Base-by-base conservation (phyloP, 2,329 filamentous ascomycete species). In the Exophiala dermatitidis region DNA sequence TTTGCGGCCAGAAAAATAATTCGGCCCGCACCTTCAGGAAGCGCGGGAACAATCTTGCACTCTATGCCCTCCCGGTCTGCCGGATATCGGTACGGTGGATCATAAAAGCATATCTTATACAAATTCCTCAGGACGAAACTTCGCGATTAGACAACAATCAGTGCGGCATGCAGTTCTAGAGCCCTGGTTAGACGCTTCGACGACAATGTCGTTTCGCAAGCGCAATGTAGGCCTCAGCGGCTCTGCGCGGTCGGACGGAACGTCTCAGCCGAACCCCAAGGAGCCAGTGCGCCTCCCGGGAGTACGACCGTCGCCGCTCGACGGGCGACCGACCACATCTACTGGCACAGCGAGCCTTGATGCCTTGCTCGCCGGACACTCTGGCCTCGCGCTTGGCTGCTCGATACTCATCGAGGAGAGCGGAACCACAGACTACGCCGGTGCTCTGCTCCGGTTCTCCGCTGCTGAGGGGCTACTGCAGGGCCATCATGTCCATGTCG, bases 391-490 rank as follows among this genome's bases (percentile, higher is more conserved):
- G 0, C 76, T 97, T 4, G 93, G 93, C 0, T 88, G 82, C 12
- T 87, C 84, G 0, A 66, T 97, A 1, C 72, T 98, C 3, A 74
- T 96, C 32, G 88, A 91, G 66, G 93, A 98, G 65, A 85, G 83
- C 53, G 91, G 91, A 0, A 95, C 91, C 0, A 98, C 93, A 0
- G 93, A 98, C 68, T 98, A 95, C 72, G 84, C 88, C 0, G 88
- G 90, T 1, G 81, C 88, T 29, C 72, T 97, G 53, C 71, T 96
- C 42, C 81, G 87, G 51, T 96, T 93, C 68, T 98, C 89, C 71
- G 91, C 90, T 0, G 90, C 91, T 0, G 90, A 98, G 71, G 93
- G 93, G 1, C 80, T 97, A 3, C 81, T 94, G 4, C 93, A 98
- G 66, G 90, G 88, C 1, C 93, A 98, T 65, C 80, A 84, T 53